phyloP scores from a whole-genome alignment of 495 filamentous ascomycete genomes.

The Aspergillus nidulans region DNA sequence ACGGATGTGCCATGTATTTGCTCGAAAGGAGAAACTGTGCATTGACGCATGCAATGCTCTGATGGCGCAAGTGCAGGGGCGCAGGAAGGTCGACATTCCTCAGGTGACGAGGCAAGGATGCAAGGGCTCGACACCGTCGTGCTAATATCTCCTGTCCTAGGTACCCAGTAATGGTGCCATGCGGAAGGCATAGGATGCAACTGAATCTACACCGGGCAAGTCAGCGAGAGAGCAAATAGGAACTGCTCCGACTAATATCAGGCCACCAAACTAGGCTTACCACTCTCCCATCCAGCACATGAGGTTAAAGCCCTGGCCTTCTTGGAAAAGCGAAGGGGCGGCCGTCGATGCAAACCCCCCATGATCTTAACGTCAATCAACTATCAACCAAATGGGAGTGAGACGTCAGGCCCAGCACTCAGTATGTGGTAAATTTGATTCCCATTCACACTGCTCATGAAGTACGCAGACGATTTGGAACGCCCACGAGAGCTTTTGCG shows the following conservation, averaged over 20 bases:
- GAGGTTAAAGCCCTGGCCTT: no score
- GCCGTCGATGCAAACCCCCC: no score
- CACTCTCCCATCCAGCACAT: no score
- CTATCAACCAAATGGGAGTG: neutral
- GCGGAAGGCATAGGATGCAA: neutral
- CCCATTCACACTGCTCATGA: neutral
- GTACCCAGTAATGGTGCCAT: neutral
- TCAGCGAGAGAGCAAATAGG: neutral
- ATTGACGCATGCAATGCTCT: neutral
- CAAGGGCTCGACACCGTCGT: neutral
- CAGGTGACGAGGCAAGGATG: neutral
- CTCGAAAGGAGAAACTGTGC: neutral
- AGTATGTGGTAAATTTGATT: neutral
- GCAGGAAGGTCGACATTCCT: neutral
- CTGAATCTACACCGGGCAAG: neutral
- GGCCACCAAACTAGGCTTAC: no score
- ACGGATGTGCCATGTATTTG: neutral
- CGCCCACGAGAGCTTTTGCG: neutral
- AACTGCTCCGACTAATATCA: no score
- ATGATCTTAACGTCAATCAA: neutral
- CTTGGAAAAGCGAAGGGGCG: no score
- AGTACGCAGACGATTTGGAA: neutral
- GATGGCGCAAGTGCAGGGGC: neutral
- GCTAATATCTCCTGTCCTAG: neutral
- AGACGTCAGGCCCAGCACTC: neutral